Evolutionary conservation across 352 stramenopile genomes (phyloP), one percentile per base, ranked within the genome.

Genomic region (Globisporangium echinulatum): DNA sequence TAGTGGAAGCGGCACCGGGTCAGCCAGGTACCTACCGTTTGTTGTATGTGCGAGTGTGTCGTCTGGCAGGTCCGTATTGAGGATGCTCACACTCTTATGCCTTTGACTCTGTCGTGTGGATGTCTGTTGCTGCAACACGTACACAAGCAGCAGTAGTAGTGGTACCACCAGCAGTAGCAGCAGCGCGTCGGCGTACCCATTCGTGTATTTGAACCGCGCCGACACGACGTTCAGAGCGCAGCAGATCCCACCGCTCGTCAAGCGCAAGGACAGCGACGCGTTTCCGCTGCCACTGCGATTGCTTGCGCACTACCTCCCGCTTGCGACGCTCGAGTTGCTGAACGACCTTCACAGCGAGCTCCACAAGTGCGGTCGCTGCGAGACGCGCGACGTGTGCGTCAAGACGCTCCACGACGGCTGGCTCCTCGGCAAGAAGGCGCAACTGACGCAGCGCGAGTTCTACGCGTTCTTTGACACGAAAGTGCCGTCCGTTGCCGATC

Each of bases 401-500:
- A 82, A 78, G 62, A 86, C 77, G 13, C 63, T 79, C 7, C 63
- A 77, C 40, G 68, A 76, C 54, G 79, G 79, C 9, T 89, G 79
- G 79, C 54, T 89, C 5, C 58, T 84, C 39, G 74, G 68, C 42
- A 83, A 82, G 49, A 79, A 75, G 47, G 78, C 75, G 0, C 58
- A 71, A 17, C 69, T 64, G 17, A 84, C 68, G 7, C 59, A 69
- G 38, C 77, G 79, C 44, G 77, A 83, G 66, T 62, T 85, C 43
- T 87, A 77, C 61, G 72, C 74, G 33, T 74, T 89, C 50, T 75
- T 89, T 46, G 79, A 87, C 58, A 83, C 66, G 39, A 87, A 82
- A 49, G 68, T 81, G 37, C 68, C 73, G n/a, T 86, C 77, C 0
- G 64, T 89, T 11, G 60, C 68, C 8, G 75, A 87, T 36, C 66